Evolutionary conservation across 805 yeast species (phyloP).

Genomic region (Hanseniaspora singularis): DNA sequence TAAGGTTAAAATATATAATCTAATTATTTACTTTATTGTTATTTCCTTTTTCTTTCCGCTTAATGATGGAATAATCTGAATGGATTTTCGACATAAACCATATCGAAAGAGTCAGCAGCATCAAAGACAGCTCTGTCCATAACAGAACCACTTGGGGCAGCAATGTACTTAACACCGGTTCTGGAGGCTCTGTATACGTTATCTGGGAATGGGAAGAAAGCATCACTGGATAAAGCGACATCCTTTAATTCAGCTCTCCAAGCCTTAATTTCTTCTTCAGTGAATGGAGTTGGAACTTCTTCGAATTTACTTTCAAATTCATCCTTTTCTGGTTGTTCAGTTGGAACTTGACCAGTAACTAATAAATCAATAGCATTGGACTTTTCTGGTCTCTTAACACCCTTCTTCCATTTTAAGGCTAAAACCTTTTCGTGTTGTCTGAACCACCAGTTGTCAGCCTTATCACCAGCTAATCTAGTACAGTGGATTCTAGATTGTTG

Average conservation of each 20-base stretch:
- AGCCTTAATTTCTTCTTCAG: slow-evolving; percentile 69
- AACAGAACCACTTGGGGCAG: slow-evolving; percentile 96
- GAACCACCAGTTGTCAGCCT: slow-evolving; percentile 99
- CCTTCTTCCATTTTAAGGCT: slow-evolving; percentile 93
- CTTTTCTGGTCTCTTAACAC: slow-evolving; percentile 96
- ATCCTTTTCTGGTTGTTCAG: slow-evolving; percentile 78
- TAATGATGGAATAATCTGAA: slow-evolving; percentile 97
- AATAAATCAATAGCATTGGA: slow-evolving; percentile 92
- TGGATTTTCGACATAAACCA: slow-evolving; percentile 93
- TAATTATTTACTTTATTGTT: too few species aligned
- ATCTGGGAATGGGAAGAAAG: slow-evolving; percentile 99
- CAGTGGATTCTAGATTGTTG: slow-evolving; percentile 99
- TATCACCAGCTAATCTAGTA: slow-evolving; percentile 97
- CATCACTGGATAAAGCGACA: slow-evolving; percentile 92
- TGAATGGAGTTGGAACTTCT: slow-evolving; percentile 70
- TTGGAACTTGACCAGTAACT: slow-evolving; percentile 86
- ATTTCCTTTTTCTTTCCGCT: slow-evolving; percentile 17
- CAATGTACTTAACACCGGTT: slow-evolving; percentile 90
- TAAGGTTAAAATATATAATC: too few species aligned
- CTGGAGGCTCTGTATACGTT: slow-evolving; percentile 94
- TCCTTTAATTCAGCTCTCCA: slow-evolving; percentile 72
- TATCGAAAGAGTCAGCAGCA: slow-evolving; percentile 83
- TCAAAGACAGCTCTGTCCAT: slow-evolving; percentile 93
- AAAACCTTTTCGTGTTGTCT: slow-evolving; percentile 95
- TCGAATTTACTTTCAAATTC: slow-evolving; percentile 87